Base-by-base conservation (phyloP, 495 filamentous ascomycete genomes). In the Penicillium angulare region DNA sequence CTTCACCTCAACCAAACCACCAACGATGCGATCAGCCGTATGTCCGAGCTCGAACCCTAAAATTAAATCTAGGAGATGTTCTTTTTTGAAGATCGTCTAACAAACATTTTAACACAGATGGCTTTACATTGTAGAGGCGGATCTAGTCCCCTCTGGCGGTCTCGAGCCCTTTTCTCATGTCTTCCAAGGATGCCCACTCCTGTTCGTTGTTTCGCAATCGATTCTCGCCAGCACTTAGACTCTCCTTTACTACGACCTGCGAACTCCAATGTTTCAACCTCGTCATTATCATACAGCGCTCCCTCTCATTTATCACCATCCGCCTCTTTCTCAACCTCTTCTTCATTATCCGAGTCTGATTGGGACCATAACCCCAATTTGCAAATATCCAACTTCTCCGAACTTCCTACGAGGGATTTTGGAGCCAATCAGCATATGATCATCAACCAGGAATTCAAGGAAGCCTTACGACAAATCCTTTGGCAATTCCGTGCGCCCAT, bases 401-500 rank as follows among this genome's bases (percentile, higher is more conserved):
- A 96, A 57, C 83, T 96, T 8, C 91, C 91, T 0, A 87, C 92
- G 47, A 79, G 81, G 52, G 87, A 92, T 56, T 97, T 97, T 60
- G 93, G 95, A 12, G 85, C 89, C 53, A 98, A 97, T 59, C 95
- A 97, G 61, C 87, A 96, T 61, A 95, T 97, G 72, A 76, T 88
- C 15, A 91, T 97, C 60, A 92, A 96, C 67, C 82, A 89, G 53
- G 90, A 96, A 54, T 92, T 96, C 67, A 97, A 96, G 61, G 89
- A 96, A 62, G 86, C 83, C 13, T 68, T 98, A 29, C 85, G 92
- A 15, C 83, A 89, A 62, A 87, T 97, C 24, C 79, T 96, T 4
- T 96, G 91, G 89, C 82, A 92, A 50, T 97, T 98, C 68, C 79
- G 86, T 29, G 93, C 95, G 0, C 91, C 92, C 0, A 95, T 98